These are phyloP conservation scores for Cenococcum geophilum DNA, from an alignment of 495 filamentous ascomycete genomes.

Conservation along the genomic window DNA sequence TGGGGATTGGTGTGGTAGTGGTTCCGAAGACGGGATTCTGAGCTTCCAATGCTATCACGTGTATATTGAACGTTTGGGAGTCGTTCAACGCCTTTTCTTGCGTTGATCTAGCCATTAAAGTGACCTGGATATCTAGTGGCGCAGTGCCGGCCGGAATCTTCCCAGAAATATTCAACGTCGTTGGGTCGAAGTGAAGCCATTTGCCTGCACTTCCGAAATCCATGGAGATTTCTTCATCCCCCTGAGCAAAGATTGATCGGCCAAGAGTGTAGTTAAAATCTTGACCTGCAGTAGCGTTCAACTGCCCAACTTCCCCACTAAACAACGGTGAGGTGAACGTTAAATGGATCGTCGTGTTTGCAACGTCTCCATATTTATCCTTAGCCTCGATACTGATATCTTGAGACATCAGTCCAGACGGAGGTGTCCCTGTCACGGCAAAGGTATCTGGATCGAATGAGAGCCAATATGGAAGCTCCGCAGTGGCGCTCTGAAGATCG, in stretches of 20 bases:
- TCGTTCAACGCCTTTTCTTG: constrained; percentile 13
- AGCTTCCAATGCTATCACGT: constrained; percentile 6
- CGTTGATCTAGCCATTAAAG: constrained; percentile 20
- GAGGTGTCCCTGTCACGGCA: constrained; percentile 58
- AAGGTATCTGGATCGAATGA: constrained; percentile 58
- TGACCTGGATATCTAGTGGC: constrained; percentile 28
- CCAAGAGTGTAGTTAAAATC: constrained; percentile 60
- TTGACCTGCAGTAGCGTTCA: constrained; percentile 56
- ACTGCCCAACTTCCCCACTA: constrained; percentile 38
- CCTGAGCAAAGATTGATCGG: constrained; percentile 47
- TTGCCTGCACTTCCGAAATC: constrained; percentile 46
- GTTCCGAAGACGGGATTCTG: constrained; percentile 3
- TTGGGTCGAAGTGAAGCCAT: constrained; percentile 64
- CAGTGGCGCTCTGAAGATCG: constrained; percentile 46
- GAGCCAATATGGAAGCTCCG: constrained; percentile 62
- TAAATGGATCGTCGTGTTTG: constrained; percentile 59
- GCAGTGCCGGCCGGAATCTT: constrained; percentile 50
- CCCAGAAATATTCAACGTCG: constrained; percentile 54
- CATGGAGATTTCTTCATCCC: constrained; percentile 51
- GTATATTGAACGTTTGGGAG: constrained; percentile 29
- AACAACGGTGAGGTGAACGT: constrained; percentile 46
- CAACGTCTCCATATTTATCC: constrained; percentile 58
- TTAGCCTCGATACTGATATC: constrained; percentile 61
- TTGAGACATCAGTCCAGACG: constrained; percentile 47
- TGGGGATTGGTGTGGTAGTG: neutral